Percentiles rank a stretch among this genome's conserved stretches.
phyloP scores from a whole-genome alignment of 345 rosid species.

The Theobroma cacao region DNA sequence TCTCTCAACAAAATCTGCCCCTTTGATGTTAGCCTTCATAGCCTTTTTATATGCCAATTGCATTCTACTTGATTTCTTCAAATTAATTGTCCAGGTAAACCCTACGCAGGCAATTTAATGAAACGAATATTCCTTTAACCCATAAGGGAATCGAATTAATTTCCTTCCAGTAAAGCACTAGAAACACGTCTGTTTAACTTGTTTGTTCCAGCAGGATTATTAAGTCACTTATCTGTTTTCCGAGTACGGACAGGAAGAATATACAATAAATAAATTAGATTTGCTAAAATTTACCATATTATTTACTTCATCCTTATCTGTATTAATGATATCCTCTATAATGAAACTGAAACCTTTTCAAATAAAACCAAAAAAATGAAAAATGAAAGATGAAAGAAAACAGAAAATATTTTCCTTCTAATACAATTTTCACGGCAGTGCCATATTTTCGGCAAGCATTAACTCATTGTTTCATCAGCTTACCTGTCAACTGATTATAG shows the following conservation, averaged over 20 bases:
- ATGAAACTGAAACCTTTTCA: neutral
- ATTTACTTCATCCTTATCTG: slow-evolving; percentile 2
- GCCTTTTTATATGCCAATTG: slow-evolving; percentile 1
- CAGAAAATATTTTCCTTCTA: neutral
- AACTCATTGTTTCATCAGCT: neutral
- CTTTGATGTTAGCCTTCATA: neutral
- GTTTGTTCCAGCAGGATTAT: neutral
- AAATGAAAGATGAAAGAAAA: neutral
- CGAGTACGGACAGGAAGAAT: slow-evolving; percentile 6
- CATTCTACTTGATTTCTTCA: neutral
- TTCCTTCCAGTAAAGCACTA: neutral
- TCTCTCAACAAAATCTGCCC: neutral
- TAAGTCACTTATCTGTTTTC: slow-evolving; percentile 7
- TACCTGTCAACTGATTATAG: slow-evolving; percentile 6
- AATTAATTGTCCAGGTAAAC: slow-evolving; percentile 8
- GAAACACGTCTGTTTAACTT: neutral
- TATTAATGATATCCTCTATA: neutral
- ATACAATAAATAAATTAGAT: neutral
- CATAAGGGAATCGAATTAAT: slow-evolving; percentile 4
- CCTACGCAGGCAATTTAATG: neutral
- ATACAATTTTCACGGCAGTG: neutral
- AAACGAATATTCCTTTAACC: neutral
- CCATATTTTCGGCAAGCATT: neutral
- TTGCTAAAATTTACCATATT: neutral
- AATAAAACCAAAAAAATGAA: neutral